Conservation (phyloP, 768 basidiomycete genomes). For the Termitomyces sp. region DNA sequence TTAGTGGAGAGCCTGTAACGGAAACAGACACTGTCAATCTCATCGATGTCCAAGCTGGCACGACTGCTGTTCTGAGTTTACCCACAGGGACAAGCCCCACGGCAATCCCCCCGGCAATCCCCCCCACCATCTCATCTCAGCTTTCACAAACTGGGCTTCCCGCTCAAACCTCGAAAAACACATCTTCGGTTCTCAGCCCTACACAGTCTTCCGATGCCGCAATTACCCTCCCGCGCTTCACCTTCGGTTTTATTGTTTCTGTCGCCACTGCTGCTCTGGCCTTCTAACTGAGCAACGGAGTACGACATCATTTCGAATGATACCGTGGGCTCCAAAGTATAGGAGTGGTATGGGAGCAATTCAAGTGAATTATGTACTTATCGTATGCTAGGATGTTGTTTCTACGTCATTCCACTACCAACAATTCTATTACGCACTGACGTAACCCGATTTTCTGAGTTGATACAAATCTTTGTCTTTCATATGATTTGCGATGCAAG, state of each 20-base stretch:
- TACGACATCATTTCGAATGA: background rate
- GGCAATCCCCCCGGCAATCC: background rate
- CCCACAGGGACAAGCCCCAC: background rate
- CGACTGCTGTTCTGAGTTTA: conserved; percentile 6
- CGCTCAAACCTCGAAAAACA: conserved; percentile 13
- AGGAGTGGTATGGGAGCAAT: background rate
- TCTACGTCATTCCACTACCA: background rate
- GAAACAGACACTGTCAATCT: conserved; percentile 12
- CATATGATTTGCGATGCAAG: too few relatives aligned
- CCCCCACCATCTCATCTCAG: conserved; percentile 1
- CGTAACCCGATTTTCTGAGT: background rate
- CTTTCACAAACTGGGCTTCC: conserved; percentile 1
- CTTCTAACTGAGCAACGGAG: background rate
- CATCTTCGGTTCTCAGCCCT: conserved; percentile 11
- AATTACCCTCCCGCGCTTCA: conserved; percentile 1
- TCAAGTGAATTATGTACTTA: background rate
- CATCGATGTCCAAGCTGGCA: conserved; percentile 15
- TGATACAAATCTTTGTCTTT: background rate
- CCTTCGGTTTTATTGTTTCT: conserved; percentile 7
- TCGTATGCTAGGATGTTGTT: background rate
- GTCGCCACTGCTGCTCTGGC: background rate
- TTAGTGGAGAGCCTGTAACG: conserved; percentile 11
- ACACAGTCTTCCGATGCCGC: conserved; percentile 9
- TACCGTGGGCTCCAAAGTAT: background rate
- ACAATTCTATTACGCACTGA: background rate